A percentile compares a stretch with the other conserved stretches of the same genome.
These are phyloP conservation scores for Alternaria sp. DNA, from an alignment of 2,329 filamentous ascomycete species.

Conservation along the genomic window DNA sequence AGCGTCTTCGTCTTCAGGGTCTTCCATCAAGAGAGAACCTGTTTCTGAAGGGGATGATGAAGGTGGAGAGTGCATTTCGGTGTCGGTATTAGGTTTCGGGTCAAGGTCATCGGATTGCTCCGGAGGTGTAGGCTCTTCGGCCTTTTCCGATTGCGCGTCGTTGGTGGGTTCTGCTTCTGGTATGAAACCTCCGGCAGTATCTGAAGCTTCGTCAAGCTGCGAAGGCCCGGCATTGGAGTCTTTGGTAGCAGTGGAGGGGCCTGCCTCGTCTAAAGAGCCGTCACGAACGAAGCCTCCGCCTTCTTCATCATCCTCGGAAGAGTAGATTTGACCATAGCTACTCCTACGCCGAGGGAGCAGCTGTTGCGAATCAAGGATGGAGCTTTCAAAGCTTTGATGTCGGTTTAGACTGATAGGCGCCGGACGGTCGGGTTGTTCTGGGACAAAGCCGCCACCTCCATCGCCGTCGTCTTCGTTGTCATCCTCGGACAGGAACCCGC, in stretches of 20 bases:
- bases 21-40: conserved; percentile 63
- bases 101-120: background rate
- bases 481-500: conserved; percentile 20
- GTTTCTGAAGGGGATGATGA: conserved; percentile 44
- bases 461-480: background rate
- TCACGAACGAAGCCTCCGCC: conserved; percentile 27
- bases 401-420: conserved; percentile 24
- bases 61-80: conserved; percentile 1
- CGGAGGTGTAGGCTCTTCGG: background rate
- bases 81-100: background rate
- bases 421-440: conserved; percentile 18
- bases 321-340: conserved; percentile 33
- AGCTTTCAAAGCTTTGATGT: conserved; percentile 46
- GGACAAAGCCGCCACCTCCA: conserved; percentile 27
- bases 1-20: conserved; percentile 69
- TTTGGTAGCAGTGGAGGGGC: background rate
- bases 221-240: conserved; percentile 47
- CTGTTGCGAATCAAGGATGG: conserved; percentile 36
- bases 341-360: conserved; percentile 31
- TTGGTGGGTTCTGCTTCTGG: background rate
- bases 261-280: background rate
- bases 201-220: conserved; percentile 39
- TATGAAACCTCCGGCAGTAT: conserved; percentile 22
- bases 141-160: background rate
- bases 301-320: conserved; percentile 30